Evolutionary conservation across 1,284 basidiomycete genomes (phyloP).

Genomic region (Ceratobasidium sp.): DNA sequence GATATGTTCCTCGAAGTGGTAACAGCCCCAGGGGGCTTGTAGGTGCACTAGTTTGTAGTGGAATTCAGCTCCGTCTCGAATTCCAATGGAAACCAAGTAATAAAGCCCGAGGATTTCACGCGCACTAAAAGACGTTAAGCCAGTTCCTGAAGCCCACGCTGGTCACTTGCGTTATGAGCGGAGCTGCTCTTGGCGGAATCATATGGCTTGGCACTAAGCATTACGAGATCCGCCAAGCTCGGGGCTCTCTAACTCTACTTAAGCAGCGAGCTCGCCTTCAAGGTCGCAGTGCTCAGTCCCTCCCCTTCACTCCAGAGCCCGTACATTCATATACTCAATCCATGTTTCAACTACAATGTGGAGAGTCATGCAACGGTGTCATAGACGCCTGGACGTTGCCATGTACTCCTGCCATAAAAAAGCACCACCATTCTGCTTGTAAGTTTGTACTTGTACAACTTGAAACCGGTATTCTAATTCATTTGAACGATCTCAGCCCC

Average conservation of each 20-base stretch:
- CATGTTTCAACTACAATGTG: conserved; percentile 41
- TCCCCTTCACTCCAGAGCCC: not conserved
- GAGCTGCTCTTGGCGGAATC: not conserved
- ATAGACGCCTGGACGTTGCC: conserved; percentile 23
- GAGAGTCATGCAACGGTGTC: conserved; percentile 41
- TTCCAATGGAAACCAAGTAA: no score
- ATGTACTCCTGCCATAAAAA: conserved; percentile 23
- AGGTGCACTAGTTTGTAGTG: no score
- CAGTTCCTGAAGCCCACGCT: not conserved
- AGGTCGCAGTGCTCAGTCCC: not conserved
- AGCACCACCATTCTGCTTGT: conserved; percentile 15
- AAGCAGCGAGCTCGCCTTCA: not conserved
- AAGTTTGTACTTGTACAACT: not conserved
- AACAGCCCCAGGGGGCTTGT: no score
- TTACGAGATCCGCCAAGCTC: conserved; percentile 13
- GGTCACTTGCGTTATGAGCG: not conserved
- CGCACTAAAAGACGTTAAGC: not conserved
- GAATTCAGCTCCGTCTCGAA: no score
- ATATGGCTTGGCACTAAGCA: conserved; percentile 9
- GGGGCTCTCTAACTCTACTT: no score
- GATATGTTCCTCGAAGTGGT: no score
- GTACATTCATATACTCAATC: not conserved
- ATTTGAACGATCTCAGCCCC: not conserved
- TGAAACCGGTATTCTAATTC: not conserved
- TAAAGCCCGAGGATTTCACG: no score